Percentiles rank a stretch among this genome's conserved stretches.
These are phyloP conservation scores for Jatropha podagrica DNA, from an alignment of 441 rosid genomes.

Conservation along the genomic window DNA sequence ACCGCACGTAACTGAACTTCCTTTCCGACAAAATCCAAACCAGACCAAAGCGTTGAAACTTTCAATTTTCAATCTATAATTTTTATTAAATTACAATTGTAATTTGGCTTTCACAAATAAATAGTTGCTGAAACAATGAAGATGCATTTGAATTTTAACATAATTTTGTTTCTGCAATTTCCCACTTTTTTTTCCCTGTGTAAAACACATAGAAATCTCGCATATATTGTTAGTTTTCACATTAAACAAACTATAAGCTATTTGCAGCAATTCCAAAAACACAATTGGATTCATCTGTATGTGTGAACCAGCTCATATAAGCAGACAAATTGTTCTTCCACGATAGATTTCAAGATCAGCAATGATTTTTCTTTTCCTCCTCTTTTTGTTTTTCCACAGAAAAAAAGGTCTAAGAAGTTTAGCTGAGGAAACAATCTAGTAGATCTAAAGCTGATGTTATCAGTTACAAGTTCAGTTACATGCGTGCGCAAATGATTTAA, in stretches of 20 bases:
- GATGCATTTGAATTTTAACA: no score
- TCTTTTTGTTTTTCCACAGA: neutral
- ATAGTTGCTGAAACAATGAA: no score
- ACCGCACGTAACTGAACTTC: no score
- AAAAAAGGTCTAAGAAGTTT: neutral
- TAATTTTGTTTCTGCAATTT: no score
- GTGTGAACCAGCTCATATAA: neutral
- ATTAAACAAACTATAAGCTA: neutral
- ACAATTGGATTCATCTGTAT: neutral
- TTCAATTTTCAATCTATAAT: no score
- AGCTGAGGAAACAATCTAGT: neutral
- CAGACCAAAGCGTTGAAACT: no score
- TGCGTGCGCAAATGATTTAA: slow-evolving; percentile 5
- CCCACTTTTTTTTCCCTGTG: no score
- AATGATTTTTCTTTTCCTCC: no score
- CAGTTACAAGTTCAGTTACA: slow-evolving; percentile 3
- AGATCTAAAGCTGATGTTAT: slow-evolving; percentile 1
- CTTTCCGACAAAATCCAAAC: no score
- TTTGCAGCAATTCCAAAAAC: neutral
- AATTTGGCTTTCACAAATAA: no score
- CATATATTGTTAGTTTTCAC: neutral
- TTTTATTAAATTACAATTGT: no score
- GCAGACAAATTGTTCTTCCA: slow-evolving; percentile 1
- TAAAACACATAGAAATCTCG: no score
- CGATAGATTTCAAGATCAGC: neutral